Evolutionary conservation across 352 stramenopile genomes (phyloP).

Genomic region (Phytophthora rubi): DNA sequence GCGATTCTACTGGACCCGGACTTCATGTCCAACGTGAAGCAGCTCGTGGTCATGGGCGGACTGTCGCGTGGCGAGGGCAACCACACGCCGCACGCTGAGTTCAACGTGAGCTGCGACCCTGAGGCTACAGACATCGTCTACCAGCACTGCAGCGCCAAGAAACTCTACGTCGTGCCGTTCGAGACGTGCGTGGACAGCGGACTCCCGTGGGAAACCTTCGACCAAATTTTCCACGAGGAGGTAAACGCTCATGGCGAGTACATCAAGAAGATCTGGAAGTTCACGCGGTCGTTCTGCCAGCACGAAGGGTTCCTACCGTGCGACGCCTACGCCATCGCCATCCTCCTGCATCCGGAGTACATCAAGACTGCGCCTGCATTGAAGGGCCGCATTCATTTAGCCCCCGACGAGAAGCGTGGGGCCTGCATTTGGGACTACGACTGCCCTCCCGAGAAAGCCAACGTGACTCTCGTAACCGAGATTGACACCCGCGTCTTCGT

Average conservation of each 20-base stretch:
- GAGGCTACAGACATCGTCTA: constrained; percentile 81
- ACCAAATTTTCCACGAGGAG: constrained; percentile 65
- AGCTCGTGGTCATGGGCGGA: constrained; percentile 80
- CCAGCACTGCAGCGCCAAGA: constrained; percentile 62
- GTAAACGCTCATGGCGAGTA: constrained; percentile 50
- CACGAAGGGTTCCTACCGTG: constrained; percentile 68
- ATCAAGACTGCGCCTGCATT: constrained; percentile 52
- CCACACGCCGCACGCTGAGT: constrained; percentile 71
- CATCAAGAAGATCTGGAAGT: constrained; percentile 68
- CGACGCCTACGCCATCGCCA: constrained; percentile 75
- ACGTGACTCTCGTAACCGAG: constrained; percentile 72
- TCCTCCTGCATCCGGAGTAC: constrained; percentile 63
- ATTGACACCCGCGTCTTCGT: constrained; percentile 69
- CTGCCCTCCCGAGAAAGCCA: constrained; percentile 43
- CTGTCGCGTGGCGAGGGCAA: constrained; percentile 76
- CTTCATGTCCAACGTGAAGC: constrained; percentile 67
- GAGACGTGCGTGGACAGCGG: constrained; percentile 67
- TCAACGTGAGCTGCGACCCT: constrained; percentile 84
- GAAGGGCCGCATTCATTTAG: constrained; percentile 64
- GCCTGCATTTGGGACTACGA: constrained; percentile 57
- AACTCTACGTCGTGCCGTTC: constrained; percentile 74
- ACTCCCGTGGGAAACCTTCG: constrained; percentile 70
- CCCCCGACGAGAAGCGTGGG: constrained; percentile 57
- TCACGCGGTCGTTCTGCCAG: constrained; percentile 53
- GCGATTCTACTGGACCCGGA: constrained; percentile 73